phyloP scores from a whole-genome alignment of 2,329 filamentous ascomycete species.

The Fusarium keratoplasticum region DNA sequence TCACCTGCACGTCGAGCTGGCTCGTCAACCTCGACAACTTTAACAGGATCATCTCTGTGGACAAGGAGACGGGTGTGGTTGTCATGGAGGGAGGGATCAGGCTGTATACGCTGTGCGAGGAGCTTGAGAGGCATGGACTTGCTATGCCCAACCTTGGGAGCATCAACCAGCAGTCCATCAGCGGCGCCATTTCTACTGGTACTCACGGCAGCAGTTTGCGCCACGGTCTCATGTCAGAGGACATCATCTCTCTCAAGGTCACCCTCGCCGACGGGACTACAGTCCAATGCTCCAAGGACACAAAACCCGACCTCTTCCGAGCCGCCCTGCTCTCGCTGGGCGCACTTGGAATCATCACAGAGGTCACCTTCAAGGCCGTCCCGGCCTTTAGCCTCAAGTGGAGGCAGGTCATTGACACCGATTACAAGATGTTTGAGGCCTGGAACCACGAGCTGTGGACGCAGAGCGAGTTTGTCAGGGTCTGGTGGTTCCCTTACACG shows the following conservation, averaged over 20 bases:
- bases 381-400: slow-evolving; percentile 87
- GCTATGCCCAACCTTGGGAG: slow-evolving; percentile 93
- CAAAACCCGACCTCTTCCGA: slow-evolving; percentile 84
- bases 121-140: slow-evolving; percentile 79
- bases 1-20: slow-evolving; percentile 95
- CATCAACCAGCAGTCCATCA: slow-evolving; percentile 94
- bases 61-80: slow-evolving; percentile 73
- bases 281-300: slow-evolving; percentile 75
- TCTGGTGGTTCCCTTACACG: slow-evolving; percentile 98
- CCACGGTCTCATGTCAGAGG: slow-evolving; percentile 87
- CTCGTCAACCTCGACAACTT: slow-evolving; percentile 92
- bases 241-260: slow-evolving; percentile 79
- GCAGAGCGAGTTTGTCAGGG: slow-evolving; percentile 86
- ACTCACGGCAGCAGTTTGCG: slow-evolving; percentile 90
- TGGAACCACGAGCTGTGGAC: slow-evolving; percentile 86
- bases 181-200: slow-evolving; percentile 90
- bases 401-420: slow-evolving; percentile 81
- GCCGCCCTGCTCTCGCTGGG: slow-evolving; percentile 90
- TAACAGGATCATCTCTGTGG: slow-evolving; percentile 76
- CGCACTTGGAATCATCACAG: slow-evolving; percentile 89
- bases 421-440: slow-evolving; percentile 73
- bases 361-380: slow-evolving; percentile 86
- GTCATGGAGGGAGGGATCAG: slow-evolving; percentile 91
- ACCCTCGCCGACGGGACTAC: slow-evolving; percentile 84
- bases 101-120: slow-evolving; percentile 77